Evolutionary conservation across 163 green algal species (phyloP).

Genomic region (Scenedesmus sp.): DNA sequence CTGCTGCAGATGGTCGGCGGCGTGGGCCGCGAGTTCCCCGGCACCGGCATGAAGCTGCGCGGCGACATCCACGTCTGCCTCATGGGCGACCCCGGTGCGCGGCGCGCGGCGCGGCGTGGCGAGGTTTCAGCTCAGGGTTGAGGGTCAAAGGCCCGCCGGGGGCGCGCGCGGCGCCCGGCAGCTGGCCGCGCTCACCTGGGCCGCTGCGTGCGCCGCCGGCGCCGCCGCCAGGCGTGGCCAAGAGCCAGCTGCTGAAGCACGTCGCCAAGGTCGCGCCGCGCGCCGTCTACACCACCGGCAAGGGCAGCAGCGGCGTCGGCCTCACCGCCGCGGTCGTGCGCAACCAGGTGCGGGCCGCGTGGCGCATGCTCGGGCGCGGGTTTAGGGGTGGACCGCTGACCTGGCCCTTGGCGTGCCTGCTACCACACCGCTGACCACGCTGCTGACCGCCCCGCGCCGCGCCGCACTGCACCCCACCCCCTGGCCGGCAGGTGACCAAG

Average conservation of each 20-base stretch:
- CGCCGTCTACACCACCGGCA: slow-evolving; percentile 97
- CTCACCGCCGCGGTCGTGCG: slow-evolving; percentile 93
- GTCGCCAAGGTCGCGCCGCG: slow-evolving; percentile 90
- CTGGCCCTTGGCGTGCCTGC: too few species aligned
- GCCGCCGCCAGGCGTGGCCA: slow-evolving; percentile 80
- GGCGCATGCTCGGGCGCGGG: too few species aligned
- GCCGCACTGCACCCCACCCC: too few species aligned
- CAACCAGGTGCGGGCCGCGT: slow-evolving; percentile 79
- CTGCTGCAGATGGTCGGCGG: slow-evolving; percentile 96
- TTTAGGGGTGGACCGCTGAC: neutral
- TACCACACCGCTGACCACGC: too few species aligned
- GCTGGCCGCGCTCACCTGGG: too few species aligned
- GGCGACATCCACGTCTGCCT: slow-evolving; percentile 98
- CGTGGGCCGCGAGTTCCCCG: slow-evolving; percentile 74
- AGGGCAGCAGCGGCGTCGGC: slow-evolving; percentile 92
- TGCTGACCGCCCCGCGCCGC: too few species aligned
- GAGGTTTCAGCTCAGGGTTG: too few species aligned
- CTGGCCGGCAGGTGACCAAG: slow-evolving; percentile 61
- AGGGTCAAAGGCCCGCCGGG: too few species aligned
- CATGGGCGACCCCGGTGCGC: slow-evolving; percentile 95
- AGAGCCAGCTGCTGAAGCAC: slow-evolving; percentile 97
- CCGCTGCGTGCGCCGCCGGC: neutral
- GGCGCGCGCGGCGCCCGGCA: too few species aligned
- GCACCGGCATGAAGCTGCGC: slow-evolving; percentile 95
- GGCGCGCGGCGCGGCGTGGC: neutral